These are phyloP conservation scores for Plasmodium gallinaceum DNA, from an alignment of 169 alveolate species.

Conservation along the genomic window DNA sequence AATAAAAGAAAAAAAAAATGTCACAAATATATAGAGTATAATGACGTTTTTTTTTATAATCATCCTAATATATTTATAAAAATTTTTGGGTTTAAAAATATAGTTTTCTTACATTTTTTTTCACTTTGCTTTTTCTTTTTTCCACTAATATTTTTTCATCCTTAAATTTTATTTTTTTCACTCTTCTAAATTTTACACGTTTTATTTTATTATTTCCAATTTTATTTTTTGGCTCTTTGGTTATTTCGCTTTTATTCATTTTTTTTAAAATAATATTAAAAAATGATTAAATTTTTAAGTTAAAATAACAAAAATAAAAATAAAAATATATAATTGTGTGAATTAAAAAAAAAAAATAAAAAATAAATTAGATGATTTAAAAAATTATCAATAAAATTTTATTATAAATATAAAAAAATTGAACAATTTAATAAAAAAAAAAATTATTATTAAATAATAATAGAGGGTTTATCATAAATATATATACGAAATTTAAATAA, in stretches of 20 bases:
- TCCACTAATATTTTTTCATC: slow-evolving; percentile 26
- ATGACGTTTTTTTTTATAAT: not conserved
- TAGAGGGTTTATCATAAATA: no score
- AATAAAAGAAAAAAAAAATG: not conserved
- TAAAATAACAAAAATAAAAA: not conserved
- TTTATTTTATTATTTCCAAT: slow-evolving; percentile 10
- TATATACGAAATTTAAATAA: no score
- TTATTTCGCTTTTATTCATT: slow-evolving; percentile 2
- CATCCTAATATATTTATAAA: not conserved
- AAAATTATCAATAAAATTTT: no score
- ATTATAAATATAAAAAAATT: no score
- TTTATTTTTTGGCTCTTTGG: slow-evolving; percentile 17
- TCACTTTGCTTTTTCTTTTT: not conserved
- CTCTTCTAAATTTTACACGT: slow-evolving; percentile 60
- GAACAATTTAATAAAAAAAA: no score
- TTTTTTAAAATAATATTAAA: not conserved
- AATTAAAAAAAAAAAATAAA: not conserved
- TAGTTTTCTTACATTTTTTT: slow-evolving; percentile 28
- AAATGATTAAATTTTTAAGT: not conserved
- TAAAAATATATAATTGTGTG: not conserved
- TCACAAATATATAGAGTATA: not conserved
- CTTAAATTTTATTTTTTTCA: slow-evolving; percentile 49
- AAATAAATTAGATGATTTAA: not conserved
- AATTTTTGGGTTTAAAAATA: not conserved
- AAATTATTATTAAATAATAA: no score